Base-by-base conservation (phyloP, 192 early-diverging fungal species). In the Powellomyces hirtus region DNA sequence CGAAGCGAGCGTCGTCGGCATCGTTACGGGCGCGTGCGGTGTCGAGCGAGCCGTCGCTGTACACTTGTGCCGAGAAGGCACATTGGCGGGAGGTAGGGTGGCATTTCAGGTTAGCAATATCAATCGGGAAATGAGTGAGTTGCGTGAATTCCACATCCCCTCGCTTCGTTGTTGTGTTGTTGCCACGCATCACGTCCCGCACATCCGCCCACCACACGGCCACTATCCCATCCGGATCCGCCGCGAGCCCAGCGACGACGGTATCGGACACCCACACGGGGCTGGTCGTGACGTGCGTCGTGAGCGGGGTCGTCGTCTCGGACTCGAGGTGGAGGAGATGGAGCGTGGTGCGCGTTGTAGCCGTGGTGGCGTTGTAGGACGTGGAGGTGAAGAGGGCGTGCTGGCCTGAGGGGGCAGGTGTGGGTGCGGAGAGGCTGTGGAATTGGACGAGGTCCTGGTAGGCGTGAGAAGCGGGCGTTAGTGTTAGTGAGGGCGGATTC, bases 61-160 rank as follows among this genome's bases (percentile, higher is more conserved):
- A 88, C 10, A 92, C 90, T 8, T 77, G 75, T 26, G 91, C 91
- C 0, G 86, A 85, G 67, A 92, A 91, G 6, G 80, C 88, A 27
- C 89, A 73, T 20, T 81, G 57, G 16, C 75, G 71, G 6, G 85
- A 74, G 6, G 67, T 70, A 27, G 44, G 24, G 62, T 79, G 83
- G 71, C 74, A 90, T 62, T 89, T 86, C 61, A 88, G 46, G 66
- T 86, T 84, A 29, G 49, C 40, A 38, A 83, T 81, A 0, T 71
- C 77, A 16, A 89, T 81, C 18, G 89, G 86, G 61, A 75, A 83
- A 31, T 73, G 34, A 14, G 81, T 83, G n/a, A 88, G 35, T 42
- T 84, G 86, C 16, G 58, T 68, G 29, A 81, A 74, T 42, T 18
- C 16, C 46, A 49, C 46, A 3, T 49, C 46, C n/a, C n/a, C n/a